Evolutionary conservation across 257 asterid species (phyloP).

Genomic region (Ligustrum vulgare): DNA sequence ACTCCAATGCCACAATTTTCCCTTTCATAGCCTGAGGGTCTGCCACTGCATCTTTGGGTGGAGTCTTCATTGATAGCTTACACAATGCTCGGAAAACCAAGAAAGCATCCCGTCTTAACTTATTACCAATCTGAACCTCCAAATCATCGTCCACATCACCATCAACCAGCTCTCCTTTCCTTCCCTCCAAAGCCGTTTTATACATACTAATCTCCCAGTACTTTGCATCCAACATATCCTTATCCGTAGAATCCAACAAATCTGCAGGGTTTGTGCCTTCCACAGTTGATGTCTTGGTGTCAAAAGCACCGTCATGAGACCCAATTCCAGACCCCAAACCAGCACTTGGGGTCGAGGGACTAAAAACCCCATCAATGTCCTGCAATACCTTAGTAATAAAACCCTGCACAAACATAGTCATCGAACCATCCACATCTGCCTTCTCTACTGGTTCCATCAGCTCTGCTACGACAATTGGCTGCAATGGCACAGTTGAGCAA

Average conservation of each 20-base stretch:
- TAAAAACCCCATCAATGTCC: conserved; percentile 93
- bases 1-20: conserved; percentile 91
- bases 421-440: conserved; percentile 74
- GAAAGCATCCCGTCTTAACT: conserved; percentile 93
- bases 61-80: conserved; percentile 97
- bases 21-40: conserved; percentile 96
- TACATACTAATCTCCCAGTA: conserved; percentile 99
- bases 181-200: conserved; percentile 91
- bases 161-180: conserved; percentile 94
- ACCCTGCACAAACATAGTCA: conserved; percentile 91
- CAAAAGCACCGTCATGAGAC: conserved; percentile 96
- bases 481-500: conserved; percentile 83
- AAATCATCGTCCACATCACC: conserved; percentile 91
- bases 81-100: conserved; percentile 93
- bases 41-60: conserved; percentile 82
- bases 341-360: conserved; percentile 63
- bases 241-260: conserved; percentile 96
- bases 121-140: conserved; percentile 96
- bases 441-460: conserved; percentile 86
- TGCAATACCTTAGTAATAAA: conserved; percentile 82
- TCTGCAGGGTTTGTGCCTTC: conserved; percentile 96
- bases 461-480: conserved; percentile 97
- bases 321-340: conserved; percentile 39
- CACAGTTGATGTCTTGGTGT: conserved; percentile 86
- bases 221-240: conserved; percentile 99